Evolutionary conservation across 768 basidiomycete species (phyloP).

Genomic region (Hebeloma cylindrosporum): DNA sequence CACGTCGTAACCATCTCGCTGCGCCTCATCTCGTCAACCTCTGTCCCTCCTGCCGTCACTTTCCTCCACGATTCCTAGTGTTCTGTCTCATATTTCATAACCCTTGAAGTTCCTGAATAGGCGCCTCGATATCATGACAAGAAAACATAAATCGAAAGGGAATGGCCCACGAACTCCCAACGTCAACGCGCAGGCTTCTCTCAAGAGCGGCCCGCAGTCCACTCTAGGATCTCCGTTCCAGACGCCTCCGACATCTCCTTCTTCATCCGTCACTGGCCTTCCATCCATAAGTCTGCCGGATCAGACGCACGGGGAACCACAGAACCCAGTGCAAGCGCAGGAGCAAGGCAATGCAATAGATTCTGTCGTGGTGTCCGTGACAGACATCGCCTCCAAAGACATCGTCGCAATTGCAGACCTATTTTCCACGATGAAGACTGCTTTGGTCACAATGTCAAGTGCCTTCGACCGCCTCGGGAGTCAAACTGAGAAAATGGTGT

Average conservation of each 20-base stretch:
- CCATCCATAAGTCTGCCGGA: conserved; percentile 6
- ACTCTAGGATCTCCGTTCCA: conserved; percentile 12
- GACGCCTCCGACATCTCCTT: conserved; percentile 24
- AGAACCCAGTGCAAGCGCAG: background rate
- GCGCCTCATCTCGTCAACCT: background rate
- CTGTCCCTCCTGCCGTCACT: background rate
- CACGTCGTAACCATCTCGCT: conserved; percentile 5
- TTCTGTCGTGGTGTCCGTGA: conserved; percentile 11
- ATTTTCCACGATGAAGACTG: conserved; percentile 45
- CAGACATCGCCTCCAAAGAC: conserved; percentile 34
- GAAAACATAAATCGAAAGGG: background rate
- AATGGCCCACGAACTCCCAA: background rate
- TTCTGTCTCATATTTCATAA: conserved; percentile 10
- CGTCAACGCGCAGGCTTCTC: conserved; percentile 1
- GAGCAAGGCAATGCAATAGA: conserved; percentile 1
- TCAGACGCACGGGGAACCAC: no score
- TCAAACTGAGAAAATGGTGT: conserved; percentile 46
- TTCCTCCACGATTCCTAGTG: conserved; percentile 2
- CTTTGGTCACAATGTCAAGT: conserved; percentile 37
- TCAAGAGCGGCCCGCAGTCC: conserved; percentile 15
- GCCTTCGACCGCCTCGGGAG: conserved; percentile 46
- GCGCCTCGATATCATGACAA: background rate
- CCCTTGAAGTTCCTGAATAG: background rate
- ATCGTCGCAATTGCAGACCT: conserved; percentile 44
- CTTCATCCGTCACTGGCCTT: conserved; percentile 6